phyloP scores from a whole-genome alignment of 1,284 basidiomycete genomes.

The Papiliotrema nemorosa region DNA sequence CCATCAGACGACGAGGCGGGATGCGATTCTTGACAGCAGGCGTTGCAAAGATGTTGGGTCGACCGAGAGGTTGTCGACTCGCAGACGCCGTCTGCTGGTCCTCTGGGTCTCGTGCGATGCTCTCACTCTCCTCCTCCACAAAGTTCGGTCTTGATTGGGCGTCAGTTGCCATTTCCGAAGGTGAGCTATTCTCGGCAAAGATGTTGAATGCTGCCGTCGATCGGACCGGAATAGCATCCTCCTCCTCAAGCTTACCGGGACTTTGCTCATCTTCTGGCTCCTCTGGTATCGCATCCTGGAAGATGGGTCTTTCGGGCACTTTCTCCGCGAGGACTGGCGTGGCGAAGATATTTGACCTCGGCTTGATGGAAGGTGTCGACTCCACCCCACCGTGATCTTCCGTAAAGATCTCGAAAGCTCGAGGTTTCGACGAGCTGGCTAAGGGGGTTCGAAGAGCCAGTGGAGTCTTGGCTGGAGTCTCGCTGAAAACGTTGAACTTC shows the following conservation, averaged over 20 bases:
- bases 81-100: no score
- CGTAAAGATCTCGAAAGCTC: slow-evolving; percentile 36
- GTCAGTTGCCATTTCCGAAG: no score
- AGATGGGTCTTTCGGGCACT: slow-evolving; percentile 10
- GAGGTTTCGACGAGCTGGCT: slow-evolving; percentile 22
- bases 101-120: not conserved
- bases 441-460: slow-evolving; percentile 25
- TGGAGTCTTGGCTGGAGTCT: slow-evolving; percentile 42
- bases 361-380: slow-evolving; percentile 13
- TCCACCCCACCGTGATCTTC: slow-evolving; percentile 24
- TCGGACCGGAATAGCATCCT: no score
- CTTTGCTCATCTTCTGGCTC: not conserved
- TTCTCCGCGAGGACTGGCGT: slow-evolving; percentile 24
- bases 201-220: no score
- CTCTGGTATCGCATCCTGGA: not conserved
- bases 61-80: slow-evolving; percentile 1
- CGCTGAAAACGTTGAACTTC: slow-evolving; percentile 41
- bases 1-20: not conserved
- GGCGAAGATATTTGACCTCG: slow-evolving; percentile 27
- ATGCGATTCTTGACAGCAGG: not conserved
- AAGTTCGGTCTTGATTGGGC: no score
- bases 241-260: no score
- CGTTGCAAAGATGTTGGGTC: not conserved
- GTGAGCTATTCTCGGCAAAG: no score
- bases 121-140: slow-evolving; percentile 7